Percentiles rank a stretch among this genome's conserved stretches.
Conservation (phyloP, 2,329 filamentous ascomycete species). For the Lizonia empirigonia region DNA sequence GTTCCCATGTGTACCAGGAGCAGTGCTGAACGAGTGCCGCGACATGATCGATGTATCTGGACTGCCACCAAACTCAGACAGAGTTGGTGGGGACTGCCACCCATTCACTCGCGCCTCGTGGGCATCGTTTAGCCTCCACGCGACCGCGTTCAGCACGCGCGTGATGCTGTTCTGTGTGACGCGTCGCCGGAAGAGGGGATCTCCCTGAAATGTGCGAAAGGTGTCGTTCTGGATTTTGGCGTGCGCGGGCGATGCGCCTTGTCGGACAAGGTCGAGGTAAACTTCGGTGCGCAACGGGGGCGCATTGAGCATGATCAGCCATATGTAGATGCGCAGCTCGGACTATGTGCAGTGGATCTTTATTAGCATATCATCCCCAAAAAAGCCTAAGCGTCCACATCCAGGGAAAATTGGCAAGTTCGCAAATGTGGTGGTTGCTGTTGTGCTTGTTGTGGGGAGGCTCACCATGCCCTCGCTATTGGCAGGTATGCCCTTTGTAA, state of each 20-base stretch:
- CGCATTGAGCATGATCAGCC: constrained; percentile 90
- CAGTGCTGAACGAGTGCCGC: constrained; percentile 39
- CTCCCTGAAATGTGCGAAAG: constrained; percentile 93
- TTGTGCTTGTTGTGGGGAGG: not conserved
- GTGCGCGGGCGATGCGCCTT: constrained; percentile 92
- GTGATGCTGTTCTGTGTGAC: constrained; percentile 96
- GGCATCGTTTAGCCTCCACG: constrained; percentile 89
- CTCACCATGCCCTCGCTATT: constrained; percentile 81
- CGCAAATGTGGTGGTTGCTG: not conserved
- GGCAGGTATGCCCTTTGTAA: constrained; percentile 76
- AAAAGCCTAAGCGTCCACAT: not conserved
- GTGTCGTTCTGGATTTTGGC: constrained; percentile 98
- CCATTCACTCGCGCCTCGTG: constrained; percentile 63
- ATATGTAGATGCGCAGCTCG: constrained; percentile 89
- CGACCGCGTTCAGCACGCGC: constrained; percentile 89
- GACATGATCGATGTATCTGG: constrained; percentile 50
- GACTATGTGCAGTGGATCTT: constrained; percentile 63
- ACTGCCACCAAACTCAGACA: constrained; percentile 56
- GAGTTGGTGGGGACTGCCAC: constrained; percentile 56
- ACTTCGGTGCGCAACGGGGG: constrained; percentile 82
- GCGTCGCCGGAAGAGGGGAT: constrained; percentile 93
- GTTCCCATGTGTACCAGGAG: constrained; percentile 34
- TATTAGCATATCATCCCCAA: constrained; percentile 1
- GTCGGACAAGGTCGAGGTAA: constrained; percentile 88
- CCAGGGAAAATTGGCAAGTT: not conserved